Base-by-base conservation (phyloP, 106 monocot species). In the Acorus gramineus region DNA sequence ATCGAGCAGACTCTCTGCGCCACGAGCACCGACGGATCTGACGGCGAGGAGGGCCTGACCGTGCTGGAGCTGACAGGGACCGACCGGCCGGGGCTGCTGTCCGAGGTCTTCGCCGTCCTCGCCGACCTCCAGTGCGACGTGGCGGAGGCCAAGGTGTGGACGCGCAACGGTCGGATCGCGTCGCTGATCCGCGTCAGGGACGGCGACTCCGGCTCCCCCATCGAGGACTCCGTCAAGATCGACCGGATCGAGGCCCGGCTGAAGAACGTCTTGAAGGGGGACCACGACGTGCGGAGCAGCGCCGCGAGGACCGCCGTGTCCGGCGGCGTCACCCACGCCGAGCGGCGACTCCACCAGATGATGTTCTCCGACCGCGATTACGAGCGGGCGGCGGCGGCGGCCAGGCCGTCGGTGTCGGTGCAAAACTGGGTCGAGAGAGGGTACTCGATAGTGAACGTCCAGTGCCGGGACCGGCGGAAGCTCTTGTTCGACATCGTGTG, bases 401-500 rank as follows among this genome's bases (percentile, higher is more conserved):
- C 69, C 4, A 6, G 67, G 2, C 52, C 78, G 11, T 73, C 66
- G 7, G 86, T 95, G 11, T 76, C 82, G 9, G 87, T 96, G 2
- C 81, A 90, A 78, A 87, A 81, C 49, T 90, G 87, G 90, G 65
- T 58, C 52, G 87, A 90, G 71, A 56, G 87, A 7, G 95, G 90
- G 2, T 90, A 96, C 78, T 90, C 95, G 6, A 74, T 85, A 5
- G 87, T 96, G 8, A 77, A 69, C 59, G 77, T 96, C 6, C 85
- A 87, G 71, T 96, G 90, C 76, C 62, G 71, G 28, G 95, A 96
- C 57, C 75, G 95, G 10, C 80, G 90, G 2, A 90, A 96, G 76
- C 82, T 96, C 3, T 67, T 96, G n/a, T 96, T 90, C 68, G 95
- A 96, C 72, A 67, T 87, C 13, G 90, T 87, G 2, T 96, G 90